Base-by-base conservation (phyloP, 805 yeast genomes). In the Candida golubevii region DNA sequence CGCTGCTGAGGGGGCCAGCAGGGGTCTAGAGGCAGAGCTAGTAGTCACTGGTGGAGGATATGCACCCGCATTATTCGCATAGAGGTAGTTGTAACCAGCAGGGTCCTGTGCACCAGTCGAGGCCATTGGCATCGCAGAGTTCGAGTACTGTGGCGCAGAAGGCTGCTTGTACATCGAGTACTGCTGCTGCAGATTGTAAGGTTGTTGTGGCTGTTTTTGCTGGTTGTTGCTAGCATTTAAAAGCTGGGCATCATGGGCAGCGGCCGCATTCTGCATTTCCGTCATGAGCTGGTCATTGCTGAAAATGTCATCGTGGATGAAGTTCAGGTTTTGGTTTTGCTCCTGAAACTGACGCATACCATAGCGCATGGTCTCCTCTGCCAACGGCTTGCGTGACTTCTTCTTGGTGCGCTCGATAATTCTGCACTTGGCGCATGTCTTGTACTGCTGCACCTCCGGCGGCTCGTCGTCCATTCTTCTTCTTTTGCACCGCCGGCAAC, bases 341-440 rank as follows among this genome's bases (percentile, higher is more conserved):
- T 66, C 71, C 44, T 67, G 67, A 49, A 70, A 68, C 53, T 70
- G 75, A 50, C 67, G 67, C 63, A 70, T 62, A 1, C 75, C 75
- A 47, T 70, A 70, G 27, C 67, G 59, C 70, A 70, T 69, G 39
- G 75, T 69, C 41, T 70, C 75, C 52, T 70, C 75, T 6, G 74
- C 73, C 58, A 70, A 61, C 5, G 75, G 75, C 51, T 70, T 68
- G 32, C 74, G 59, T 61, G 62, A 65, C 56, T 69, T 68, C 60
- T 71, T 71, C 57, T 67, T 55, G 39, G 60, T 56, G 48, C 82
- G 62, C 57, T 77, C 82, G 38, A 77, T 73, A 57, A 76, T 74
- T 46, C 82, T 69, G 55, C 82, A 77, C 49, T 78, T 76, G 55
- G 77, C 79, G 60, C 82, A 77, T 4, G 82, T 77, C 49, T 77